Percentiles rank a stretch among this genome's conserved stretches.
phyloP scores from a whole-genome alignment of 495 filamentous ascomycete species.

The Penicillium silybi region DNA sequence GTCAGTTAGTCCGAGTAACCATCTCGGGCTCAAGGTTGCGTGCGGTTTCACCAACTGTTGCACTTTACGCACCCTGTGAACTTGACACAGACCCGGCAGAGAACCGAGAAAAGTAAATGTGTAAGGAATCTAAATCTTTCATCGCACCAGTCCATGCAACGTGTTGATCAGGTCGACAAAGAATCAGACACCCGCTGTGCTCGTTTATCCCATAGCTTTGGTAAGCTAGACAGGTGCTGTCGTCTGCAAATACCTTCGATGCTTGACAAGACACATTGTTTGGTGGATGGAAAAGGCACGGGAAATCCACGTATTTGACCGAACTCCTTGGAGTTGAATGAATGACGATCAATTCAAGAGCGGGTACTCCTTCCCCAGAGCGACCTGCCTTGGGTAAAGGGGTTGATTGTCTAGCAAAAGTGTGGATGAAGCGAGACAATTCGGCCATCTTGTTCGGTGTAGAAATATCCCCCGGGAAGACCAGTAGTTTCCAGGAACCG shows the following conservation, averaged over 20 bases:
- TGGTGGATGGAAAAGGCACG: conserved; percentile 27
- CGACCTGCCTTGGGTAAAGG: not conserved
- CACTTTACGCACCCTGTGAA: too few relatives aligned
- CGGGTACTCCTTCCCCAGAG: not conserved
- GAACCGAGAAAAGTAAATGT: conserved; percentile 9
- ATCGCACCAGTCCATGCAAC: conserved; percentile 20
- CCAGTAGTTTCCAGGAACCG: conserved; percentile 56
- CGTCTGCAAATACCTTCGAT: conserved; percentile 17
- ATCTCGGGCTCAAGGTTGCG: too few relatives aligned
- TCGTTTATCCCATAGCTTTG: conserved; percentile 14
- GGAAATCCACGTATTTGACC: conserved; percentile 17
- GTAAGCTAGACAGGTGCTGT: conserved; percentile 10
- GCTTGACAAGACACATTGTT: conserved; percentile 8
- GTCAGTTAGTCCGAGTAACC: too few relatives aligned
- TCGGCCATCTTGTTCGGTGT: not conserved
- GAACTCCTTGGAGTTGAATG: conserved; percentile 8
- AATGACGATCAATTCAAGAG: conserved; percentile 15
- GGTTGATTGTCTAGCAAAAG: conserved; percentile 2
- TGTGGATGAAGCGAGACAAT: not conserved
- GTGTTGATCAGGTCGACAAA: conserved; percentile 31
- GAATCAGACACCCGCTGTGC: conserved; percentile 17
- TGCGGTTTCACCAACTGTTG: too few relatives aligned
- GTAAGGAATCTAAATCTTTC: conserved; percentile 11
- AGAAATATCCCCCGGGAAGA: conserved; percentile 54
- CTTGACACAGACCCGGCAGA: too few relatives aligned